Evolutionary conservation across 495 filamentous ascomycete species (phyloP), one percentile per base, ranked within the genome.

Genomic region (Aspergillus indologenus): DNA sequence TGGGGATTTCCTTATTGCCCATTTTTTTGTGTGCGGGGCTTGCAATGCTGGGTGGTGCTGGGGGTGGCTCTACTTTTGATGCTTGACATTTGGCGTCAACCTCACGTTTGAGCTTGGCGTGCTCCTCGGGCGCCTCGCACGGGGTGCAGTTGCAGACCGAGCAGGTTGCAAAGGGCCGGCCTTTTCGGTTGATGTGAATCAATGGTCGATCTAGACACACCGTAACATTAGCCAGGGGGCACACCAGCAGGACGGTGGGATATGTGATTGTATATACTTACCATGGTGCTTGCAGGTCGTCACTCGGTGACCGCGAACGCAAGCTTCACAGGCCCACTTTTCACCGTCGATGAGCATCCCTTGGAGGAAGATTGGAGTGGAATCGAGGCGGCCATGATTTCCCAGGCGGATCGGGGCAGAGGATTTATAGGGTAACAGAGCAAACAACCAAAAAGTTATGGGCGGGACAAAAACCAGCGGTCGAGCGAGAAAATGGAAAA

Each of bases 151-250:
- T 87, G 76, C 94, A 98, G 73, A 98, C 88, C 60, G 90, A 84
- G 73, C 94, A 98, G 84, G 96, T 93, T 63, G 93, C 92, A 61
- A 98, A 93, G 48, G 94, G 94, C 57, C 94, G 89, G 66, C 94
- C 94, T 68, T 98, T 98, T 73, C 95, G 92, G 78, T 94, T 93
- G 80, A 98, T 96, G 73, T 91, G 92, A 65, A 88, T 87, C 53
- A 98, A 83, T 60, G 90, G 90, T 65, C 94, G 89, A 76, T 98
- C 94, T 60, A 42, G 51, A 15, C n/a, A 14, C 12, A 15, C 2
- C 7, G 42, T 44, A 15, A 46, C 4, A 31, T 50, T 57, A 59
- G 24, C n/a, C 8, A 45, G 47, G n/a, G 22, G 22, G 49, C 40
- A 15, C 66, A n/a, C n/a, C n/a, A n/a, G n/a, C n/a, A n/a, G n/a